A percentile compares a stretch with the other conserved stretches of the same genome.
Conservation (phyloP, 306 rosid genomes). For the Crotalaria pallida region DNA sequence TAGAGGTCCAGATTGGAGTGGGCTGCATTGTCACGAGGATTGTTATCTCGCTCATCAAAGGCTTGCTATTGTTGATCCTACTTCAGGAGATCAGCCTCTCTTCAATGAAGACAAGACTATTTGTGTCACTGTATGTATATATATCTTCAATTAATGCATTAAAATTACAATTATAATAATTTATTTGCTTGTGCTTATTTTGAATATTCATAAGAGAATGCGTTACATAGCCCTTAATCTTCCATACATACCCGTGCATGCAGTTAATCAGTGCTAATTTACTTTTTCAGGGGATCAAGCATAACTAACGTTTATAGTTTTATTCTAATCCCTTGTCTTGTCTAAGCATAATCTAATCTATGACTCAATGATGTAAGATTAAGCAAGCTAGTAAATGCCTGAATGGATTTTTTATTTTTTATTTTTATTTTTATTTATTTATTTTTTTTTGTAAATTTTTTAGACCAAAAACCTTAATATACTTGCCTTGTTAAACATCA, state of each 20-base stretch:
- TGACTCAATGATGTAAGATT: background rate
- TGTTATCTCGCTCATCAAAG: constrained; percentile 93
- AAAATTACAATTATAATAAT: background rate
- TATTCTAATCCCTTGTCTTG: background rate
- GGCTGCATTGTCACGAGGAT: constrained; percentile 72
- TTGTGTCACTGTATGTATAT: constrained; percentile 56
- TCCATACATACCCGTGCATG: background rate
- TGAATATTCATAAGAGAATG: background rate
- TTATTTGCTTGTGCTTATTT: background rate
- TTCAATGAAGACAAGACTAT: constrained; percentile 85
- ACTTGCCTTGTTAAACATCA: background rate
- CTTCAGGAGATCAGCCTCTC: constrained; percentile 96
- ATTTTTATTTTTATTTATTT: too few species aligned
- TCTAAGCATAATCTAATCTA: background rate
- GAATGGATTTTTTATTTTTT: too few species aligned
- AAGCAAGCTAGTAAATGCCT: background rate
- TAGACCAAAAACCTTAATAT: background rate
- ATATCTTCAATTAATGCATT: background rate
- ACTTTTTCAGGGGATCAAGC: too few species aligned
- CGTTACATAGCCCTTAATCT: background rate
- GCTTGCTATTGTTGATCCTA: constrained; percentile 83
- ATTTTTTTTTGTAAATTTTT: too few species aligned
- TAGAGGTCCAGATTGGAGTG: constrained; percentile 99
- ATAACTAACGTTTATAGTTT: too few species aligned
- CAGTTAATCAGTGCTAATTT: background rate